Conservation (phyloP, 2,329 filamentous ascomycete genomes). For the Trichoderma guizhouense region DNA sequence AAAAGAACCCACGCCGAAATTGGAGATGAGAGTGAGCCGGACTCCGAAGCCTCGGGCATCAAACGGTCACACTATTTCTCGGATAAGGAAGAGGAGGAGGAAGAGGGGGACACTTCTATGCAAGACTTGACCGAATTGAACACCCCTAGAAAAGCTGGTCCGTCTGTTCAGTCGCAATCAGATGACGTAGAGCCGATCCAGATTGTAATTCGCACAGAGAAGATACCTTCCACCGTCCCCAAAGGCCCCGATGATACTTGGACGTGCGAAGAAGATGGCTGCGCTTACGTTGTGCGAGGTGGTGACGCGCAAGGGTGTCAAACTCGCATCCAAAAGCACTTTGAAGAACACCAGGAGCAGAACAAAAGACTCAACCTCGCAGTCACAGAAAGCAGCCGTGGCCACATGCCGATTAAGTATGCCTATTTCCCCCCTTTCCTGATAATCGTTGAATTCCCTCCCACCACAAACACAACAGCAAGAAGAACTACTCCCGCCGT, state of each 20-base stretch:
- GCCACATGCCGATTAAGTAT: slow-evolving; percentile 56
- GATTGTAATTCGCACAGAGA: slow-evolving; percentile 49
- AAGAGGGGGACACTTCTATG: slow-evolving; percentile 35
- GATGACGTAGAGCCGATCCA: slow-evolving; percentile 33
- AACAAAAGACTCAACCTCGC: slow-evolving; percentile 50
- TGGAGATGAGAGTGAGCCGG: slow-evolving; percentile 39
- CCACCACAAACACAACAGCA: not conserved
- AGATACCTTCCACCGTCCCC: slow-evolving; percentile 46
- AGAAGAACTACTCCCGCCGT: not conserved
- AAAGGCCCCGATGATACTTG: slow-evolving; percentile 61
- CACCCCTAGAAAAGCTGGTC: slow-evolving; percentile 24
- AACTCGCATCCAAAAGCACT: slow-evolving; percentile 57
- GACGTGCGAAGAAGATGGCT: slow-evolving; percentile 63
- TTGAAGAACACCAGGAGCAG: slow-evolving; percentile 56
- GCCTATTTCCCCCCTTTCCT: slow-evolving; percentile 37
- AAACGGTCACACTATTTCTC: slow-evolving; percentile 37
- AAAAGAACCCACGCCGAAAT: slow-evolving; percentile 43
- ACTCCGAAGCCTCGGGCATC: slow-evolving; percentile 33
- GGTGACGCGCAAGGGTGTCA: slow-evolving; percentile 56
- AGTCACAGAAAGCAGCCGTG: slow-evolving; percentile 53
- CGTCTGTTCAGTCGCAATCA: not conserved
- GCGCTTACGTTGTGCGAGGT: slow-evolving; percentile 60
- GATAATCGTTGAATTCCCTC: slow-evolving; percentile 30
- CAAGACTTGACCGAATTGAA: slow-evolving; percentile 29
- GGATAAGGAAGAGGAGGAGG: slow-evolving; percentile 34